A percentile compares a stretch with the other conserved stretches of the same genome.
phyloP scores from a whole-genome alignment of 2,329 filamentous ascomycete genomes.

The Dothistroma septosporum region DNA sequence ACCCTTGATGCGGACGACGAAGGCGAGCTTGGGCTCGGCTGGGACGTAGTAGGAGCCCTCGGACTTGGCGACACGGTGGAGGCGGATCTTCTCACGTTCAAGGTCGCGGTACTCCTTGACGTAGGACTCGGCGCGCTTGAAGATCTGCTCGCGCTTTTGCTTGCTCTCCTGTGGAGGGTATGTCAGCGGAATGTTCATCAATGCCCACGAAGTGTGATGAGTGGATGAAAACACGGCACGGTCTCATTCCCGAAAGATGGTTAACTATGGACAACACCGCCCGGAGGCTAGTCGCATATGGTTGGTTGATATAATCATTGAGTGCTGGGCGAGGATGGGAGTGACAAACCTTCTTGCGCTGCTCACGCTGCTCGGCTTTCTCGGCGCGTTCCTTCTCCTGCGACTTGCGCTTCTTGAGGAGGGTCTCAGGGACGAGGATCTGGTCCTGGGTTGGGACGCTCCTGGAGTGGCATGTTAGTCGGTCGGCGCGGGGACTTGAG shows the following conservation, averaged over 20 bases:
- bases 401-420: conserved; percentile 99
- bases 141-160: conserved; percentile 97
- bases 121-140: conserved; percentile 99
- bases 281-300: conserved; percentile 75
- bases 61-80: conserved; percentile 82
- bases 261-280: conserved; percentile 98
- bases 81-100: conserved; percentile 97
- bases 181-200: conserved; percentile 34
- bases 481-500: conserved; percentile 68
- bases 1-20: conserved; percentile 99
- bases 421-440: conserved; percentile 96
- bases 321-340: conserved; percentile 23
- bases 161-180: conserved; percentile 72
- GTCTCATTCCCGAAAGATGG: conserved; percentile 99
- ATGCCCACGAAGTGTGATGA: conserved; percentile 7
- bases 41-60: conserved; percentile 91
- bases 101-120: conserved; percentile 98
- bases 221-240: conserved; percentile 40
- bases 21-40: conserved; percentile 93
- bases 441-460: conserved; percentile 91
- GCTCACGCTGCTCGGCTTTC: conserved; percentile 52
- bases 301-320: conserved; percentile 85
- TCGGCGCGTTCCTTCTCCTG: conserved; percentile 98
- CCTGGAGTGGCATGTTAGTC: conserved; percentile 62
- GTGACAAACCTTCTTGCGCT: conserved; percentile 78